Evolutionary conservation across 2,329 filamentous ascomycete species (phyloP).

Genomic region (Fusarium scirpi): DNA sequence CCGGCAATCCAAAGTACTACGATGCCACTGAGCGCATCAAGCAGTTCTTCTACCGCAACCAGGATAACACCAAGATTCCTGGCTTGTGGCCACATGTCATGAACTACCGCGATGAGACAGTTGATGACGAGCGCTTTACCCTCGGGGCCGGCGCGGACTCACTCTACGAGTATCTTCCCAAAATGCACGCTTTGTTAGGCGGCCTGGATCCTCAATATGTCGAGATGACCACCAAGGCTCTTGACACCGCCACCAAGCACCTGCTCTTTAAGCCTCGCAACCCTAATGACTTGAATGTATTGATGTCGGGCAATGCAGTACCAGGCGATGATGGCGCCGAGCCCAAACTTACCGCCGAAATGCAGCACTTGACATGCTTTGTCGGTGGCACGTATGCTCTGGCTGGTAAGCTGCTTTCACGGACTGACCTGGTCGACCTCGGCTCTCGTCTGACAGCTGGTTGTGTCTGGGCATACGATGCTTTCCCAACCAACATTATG

Average conservation of each 20-base stretch:
- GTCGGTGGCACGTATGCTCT: constrained; percentile 77
- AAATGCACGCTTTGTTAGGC: constrained; percentile 72
- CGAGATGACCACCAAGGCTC: constrained; percentile 72
- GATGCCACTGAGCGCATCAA: constrained; percentile 82
- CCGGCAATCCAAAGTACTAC: constrained; percentile 78
- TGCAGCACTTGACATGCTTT: constrained; percentile 76
- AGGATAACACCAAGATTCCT: constrained; percentile 74
- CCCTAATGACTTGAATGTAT: constrained; percentile 68
- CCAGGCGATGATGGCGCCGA: constrained; percentile 43
- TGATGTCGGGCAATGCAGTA: constrained; percentile 64
- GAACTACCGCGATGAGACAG: constrained; percentile 68
- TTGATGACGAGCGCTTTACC: constrained; percentile 55
- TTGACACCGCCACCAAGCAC: constrained; percentile 70
- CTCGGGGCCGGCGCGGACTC: constrained; percentile 62
- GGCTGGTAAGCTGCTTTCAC: constrained; percentile 70
- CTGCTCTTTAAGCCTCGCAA: constrained; percentile 78
- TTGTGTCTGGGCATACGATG: constrained; percentile 66
- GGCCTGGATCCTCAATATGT: constrained; percentile 72
- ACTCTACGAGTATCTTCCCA: constrained; percentile 70
- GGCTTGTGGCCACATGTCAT: constrained; percentile 78
- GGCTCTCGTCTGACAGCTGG: constrained; percentile 64
- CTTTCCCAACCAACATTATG: constrained; percentile 65
- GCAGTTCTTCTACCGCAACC: constrained; percentile 71
- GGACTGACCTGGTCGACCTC: constrained; percentile 59
- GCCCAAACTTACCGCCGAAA: constrained; percentile 51